Base-by-base conservation (phyloP, 108 stramenopile genomes). In the Discostella stelligeroides region DNA sequence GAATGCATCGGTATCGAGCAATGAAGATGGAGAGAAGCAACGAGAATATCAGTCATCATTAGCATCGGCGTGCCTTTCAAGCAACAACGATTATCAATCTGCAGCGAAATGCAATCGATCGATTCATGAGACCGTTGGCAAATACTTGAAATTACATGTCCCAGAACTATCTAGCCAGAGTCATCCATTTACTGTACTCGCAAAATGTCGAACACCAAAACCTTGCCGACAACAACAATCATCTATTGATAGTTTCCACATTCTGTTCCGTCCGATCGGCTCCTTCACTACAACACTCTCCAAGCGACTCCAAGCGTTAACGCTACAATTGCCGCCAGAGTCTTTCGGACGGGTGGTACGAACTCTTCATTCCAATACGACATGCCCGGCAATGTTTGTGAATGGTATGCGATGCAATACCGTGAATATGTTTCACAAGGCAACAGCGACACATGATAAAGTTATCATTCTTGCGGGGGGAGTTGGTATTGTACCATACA, bases 381-480 rank as follows among this genome's bases (percentile, higher is more conserved):
- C 34, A 1, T 40, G 24, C 54, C 65, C 65, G 2, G 51, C 14
- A 15, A 48, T 73, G 27, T 43, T 79, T 13, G 43, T 79, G 23
- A 68, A 79, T 43, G 72, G 71, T 2, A 54, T 73, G 14, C 50
- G 55, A 25, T 20, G 27, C 12, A 39, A 27, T 28, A 56, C 55
- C n/a, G 21, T 24, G 13, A 48, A 72, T 40, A 37, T 53, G 30
- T 28, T 78, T n/a, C 38, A 30, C 12, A 65, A 72, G 1, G 64
- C 53, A 37, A 49, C 54, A 65, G 21, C 29, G 11, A 17, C 34
- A 6, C 75, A 76, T 47, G 69, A 70, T 4, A 70, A 7, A 10
- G 50, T 70, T 27, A 14, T 76, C 29, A 61, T 76, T 45, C 13
- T 76, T 43, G 75, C 75, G 7, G 75, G 75, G 15, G 75, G 75